Evolutionary conservation across 306 rosid species (phyloP), one percentile per base, ranked within the genome.

Genomic region (Vigna angularis): DNA sequence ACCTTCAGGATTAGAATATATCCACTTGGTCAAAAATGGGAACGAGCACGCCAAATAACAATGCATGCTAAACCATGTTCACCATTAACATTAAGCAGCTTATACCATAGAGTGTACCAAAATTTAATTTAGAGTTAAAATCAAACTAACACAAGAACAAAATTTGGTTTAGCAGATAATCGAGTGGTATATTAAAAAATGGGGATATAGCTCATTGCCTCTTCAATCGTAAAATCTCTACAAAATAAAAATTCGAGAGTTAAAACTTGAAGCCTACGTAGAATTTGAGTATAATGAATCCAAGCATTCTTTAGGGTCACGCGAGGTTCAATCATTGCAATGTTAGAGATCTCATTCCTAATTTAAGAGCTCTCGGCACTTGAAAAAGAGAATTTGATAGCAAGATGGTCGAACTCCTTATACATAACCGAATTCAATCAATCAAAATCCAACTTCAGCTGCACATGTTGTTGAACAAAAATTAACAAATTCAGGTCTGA

Each of bases 1-100:
- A 18, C 40, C 61, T 17, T 63, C n/a, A 55, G n/a, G 68, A 52
- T 64, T 18, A 34, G 72, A 66, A 66, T 74, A 32, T 40, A 17
- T 40, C 52, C 16, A 65, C 13, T 45, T 51, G 59, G 47, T 48
- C n/a, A 45, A 63, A 24, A 38, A 61, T 4, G 70, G 7, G 15
- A 47, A 3, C 24, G 49, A 32, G 30, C 0, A 73, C 34, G 26
- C 30, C 1, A 24, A 16, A 26, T 4, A 26, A n/a, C 66, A 36
- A 36, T 36, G 42, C 9, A 36, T 34, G 40, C 8, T 6, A 34
- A 4, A 34, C 28, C 28, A 26, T 34, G 40, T 4, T 24, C 10
- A 48, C 52, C 15, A 2, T 47, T 47, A 34, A 34, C 71, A 67
- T 12, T 7, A 67, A 6, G 14, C 7, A 47, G 42, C 57, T n/a